Percentiles rank a stretch among this genome's conserved stretches.
Evolutionary conservation across 306 rosid species (phyloP).

Genomic region (Vigna unguiculata): DNA sequence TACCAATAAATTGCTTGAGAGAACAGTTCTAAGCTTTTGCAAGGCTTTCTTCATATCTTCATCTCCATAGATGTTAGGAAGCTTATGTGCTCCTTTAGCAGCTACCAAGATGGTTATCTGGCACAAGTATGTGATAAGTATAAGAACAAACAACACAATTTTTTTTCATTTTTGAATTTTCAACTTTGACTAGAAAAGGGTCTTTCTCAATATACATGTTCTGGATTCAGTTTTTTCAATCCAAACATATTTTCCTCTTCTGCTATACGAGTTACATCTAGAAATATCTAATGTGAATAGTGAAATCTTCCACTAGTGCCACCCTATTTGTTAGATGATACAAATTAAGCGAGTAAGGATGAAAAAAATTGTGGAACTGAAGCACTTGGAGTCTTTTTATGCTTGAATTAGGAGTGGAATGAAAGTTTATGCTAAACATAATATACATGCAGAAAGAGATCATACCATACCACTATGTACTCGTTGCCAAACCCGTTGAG

Average conservation of each 20-base stretch:
- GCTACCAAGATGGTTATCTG: slow-evolving; percentile 89
- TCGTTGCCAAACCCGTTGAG: slow-evolving; percentile 32
- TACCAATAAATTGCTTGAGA: slow-evolving; percentile 75
- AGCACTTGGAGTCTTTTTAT: slow-evolving; percentile 5
- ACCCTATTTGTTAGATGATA: background rate
- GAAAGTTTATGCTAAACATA: slow-evolving; percentile 12
- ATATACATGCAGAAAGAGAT: background rate
- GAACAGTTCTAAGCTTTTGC: slow-evolving; percentile 76
- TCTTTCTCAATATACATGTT: background rate
- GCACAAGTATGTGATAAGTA: slow-evolving; percentile 10
- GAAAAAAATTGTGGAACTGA: background rate
- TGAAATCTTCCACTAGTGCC: background rate
- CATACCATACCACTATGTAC: slow-evolving; percentile 50
- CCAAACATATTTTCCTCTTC: background rate
- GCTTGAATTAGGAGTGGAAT: background rate
- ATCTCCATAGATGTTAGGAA: slow-evolving; percentile 73
- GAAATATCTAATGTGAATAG: background rate
- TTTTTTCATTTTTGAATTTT: background rate
- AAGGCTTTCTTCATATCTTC: slow-evolving; percentile 73
- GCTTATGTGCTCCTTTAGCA: slow-evolving; percentile 84
- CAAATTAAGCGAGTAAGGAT: background rate
- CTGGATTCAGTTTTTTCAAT: background rate
- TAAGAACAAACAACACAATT: slow-evolving; percentile 12
- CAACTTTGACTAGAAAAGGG: background rate
- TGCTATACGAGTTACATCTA: background rate